These are phyloP conservation scores for Stachybotrys chlorohalonatus DNA, from an alignment of 2,329 filamentous ascomycete species.

Conservation along the genomic window DNA sequence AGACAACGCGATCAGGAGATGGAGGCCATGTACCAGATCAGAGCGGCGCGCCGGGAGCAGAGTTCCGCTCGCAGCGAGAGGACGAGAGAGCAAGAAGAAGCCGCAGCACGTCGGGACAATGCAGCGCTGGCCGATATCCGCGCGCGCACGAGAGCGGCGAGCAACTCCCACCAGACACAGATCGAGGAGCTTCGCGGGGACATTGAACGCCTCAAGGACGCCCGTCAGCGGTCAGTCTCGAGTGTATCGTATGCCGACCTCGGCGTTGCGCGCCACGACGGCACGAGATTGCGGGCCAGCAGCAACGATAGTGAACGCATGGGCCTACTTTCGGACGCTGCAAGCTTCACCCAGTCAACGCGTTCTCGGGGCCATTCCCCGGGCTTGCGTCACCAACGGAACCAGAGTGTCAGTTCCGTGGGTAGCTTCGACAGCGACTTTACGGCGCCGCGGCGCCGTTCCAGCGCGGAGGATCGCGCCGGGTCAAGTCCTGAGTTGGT, in stretches of 20 bases:
- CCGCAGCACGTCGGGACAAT: constrained; percentile 61
- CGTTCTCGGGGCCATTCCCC: constrained; percentile 22
- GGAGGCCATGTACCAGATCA: constrained; percentile 86
- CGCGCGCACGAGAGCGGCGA: constrained; percentile 40
- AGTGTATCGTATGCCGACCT: constrained; percentile 70
- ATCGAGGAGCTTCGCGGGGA: constrained; percentile 51
- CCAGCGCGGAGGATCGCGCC: constrained; percentile 23
- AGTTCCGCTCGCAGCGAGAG: constrained; percentile 69
- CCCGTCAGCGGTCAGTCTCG: constrained; percentile 59
- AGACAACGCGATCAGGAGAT: constrained; percentile 77
- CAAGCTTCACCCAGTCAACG: constrained; percentile 43
- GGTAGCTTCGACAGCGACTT: constrained; percentile 41
- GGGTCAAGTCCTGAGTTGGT: constrained; percentile 44
- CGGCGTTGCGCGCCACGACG: constrained; percentile 68
- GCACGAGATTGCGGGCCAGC: constrained; percentile 63
- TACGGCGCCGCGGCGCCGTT: not conserved
- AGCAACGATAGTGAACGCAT: constrained; percentile 65
- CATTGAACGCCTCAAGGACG: constrained; percentile 46
- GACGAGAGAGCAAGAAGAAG: constrained; percentile 60
- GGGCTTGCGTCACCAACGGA: constrained; percentile 32
- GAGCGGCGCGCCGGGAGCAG: constrained; percentile 66
- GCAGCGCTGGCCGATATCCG: constrained; percentile 59
- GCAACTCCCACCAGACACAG: constrained; percentile 40
- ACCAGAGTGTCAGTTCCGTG: constrained; percentile 43
- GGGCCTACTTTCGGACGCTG: constrained; percentile 63